These are phyloP conservation scores for Fraxinus latifolia DNA, from an alignment of 305 asterid genomes.

Conservation along the genomic window DNA sequence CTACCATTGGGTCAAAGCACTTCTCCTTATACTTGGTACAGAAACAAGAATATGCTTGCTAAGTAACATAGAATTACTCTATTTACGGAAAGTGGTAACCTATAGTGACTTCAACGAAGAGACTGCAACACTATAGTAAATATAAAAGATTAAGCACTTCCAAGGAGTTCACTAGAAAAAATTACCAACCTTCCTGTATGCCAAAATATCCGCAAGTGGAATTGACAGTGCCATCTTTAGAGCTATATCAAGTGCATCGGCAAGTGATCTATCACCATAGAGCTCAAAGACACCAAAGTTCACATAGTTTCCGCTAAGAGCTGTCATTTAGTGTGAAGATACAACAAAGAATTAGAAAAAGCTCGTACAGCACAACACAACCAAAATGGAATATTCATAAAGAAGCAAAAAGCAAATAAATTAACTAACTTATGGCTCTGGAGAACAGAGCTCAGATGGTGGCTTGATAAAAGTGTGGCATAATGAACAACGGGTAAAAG, in stretches of 20 bases:
- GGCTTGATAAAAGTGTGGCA: background rate
- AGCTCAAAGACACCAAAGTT: slow-evolving; percentile 97
- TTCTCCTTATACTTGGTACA: background rate
- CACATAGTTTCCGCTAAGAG: slow-evolving; percentile 92
- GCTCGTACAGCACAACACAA: slow-evolving; percentile 13
- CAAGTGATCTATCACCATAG: slow-evolving; percentile 98
- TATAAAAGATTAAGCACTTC: background rate
- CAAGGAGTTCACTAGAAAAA: slow-evolving; percentile 16
- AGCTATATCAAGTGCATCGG: slow-evolving; percentile 88
- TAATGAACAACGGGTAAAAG: background rate
- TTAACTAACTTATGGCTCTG: background rate
- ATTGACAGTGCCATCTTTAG: slow-evolving; percentile 80
- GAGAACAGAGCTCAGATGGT: background rate
- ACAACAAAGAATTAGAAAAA: background rate
- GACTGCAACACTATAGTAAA: background rate
- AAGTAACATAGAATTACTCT: background rate
- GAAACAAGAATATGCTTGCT: background rate
- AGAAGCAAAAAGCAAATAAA: background rate
- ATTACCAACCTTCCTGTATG: slow-evolving; percentile 83
- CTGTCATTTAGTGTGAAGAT: slow-evolving; percentile 40
- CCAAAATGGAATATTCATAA: background rate
- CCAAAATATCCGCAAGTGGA: slow-evolving; percentile 81
- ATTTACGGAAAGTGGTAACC: background rate
- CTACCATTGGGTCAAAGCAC: background rate
- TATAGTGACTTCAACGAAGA: slow-evolving; percentile 9